Base-by-base conservation (phyloP, 148 eudicot genomes). In the Camellia granthamiana region DNA sequence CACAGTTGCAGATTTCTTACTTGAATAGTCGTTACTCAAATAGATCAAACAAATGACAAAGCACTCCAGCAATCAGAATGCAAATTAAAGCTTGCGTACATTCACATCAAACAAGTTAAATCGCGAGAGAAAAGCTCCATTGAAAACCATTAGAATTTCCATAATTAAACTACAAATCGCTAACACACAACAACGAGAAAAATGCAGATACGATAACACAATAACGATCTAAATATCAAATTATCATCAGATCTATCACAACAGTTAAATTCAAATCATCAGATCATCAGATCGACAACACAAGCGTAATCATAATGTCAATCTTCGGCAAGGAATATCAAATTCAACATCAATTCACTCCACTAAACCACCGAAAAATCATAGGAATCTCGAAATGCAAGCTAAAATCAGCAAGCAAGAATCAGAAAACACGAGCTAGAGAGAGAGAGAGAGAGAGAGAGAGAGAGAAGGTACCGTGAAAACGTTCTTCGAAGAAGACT, bases 401-500 rank as follows among this genome's bases (percentile, higher is more conserved):
- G 47, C 1, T 18, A 14, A 69, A 16, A n/a, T n/a, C 16, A 15
- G 38, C 30, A 56, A 58, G 38, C 0, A 42, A 69, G 46, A 78
- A 15, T 43, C 30, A 64, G 2, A 4, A 42, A 70, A 72, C 61
- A 15, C 7, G 56, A 80, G 44, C 2, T 15, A 54, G 56, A 75
- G 60, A 71, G 7, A 78, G 18, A 41, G 23, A 16, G 21, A 44
- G 52, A 60, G 71, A 76, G 69, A 70, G 21, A 76, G 72, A 62
- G 15, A 75, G 46, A 67, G 46, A 13, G 16, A 68, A 46, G 9
- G 69, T 86, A 92, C 97, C 98, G 1, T 88, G 85, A 44, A 95
- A 95, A 21, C 96, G 93, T 80, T 95, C 98, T 76, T 95, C 96
- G 86, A 93, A 95, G 90, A 91, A 80, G 7, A 93, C 96, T 72